Evolutionary conservation across 768 basidiomycete species (phyloP).

Genomic region (Lactifluus volemus): DNA sequence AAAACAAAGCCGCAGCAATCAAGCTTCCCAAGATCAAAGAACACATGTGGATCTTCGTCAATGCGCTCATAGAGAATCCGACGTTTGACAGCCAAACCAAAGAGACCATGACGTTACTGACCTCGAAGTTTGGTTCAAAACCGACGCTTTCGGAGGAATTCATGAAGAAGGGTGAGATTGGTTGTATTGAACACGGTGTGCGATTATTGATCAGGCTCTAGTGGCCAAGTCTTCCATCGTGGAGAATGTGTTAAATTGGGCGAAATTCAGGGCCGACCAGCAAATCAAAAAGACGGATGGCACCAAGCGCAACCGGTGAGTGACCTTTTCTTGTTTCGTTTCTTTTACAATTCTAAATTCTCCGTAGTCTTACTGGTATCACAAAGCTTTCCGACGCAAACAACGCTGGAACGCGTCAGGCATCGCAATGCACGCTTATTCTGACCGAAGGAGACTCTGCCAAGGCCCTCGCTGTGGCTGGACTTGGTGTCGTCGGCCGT

Average conservation of each 20-base stretch:
- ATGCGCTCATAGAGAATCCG: constrained; percentile 92
- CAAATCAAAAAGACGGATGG: constrained; percentile 96
- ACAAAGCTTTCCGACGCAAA: constrained; percentile 95
- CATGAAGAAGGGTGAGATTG: constrained; percentile 78
- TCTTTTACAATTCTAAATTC: not conserved
- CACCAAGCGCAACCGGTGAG: constrained; percentile 74
- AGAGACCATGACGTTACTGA: constrained; percentile 81
- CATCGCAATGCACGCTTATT: constrained; percentile 83
- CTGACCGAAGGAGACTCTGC: constrained; percentile 99
- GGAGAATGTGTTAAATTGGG: constrained; percentile 91
- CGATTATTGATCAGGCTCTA: constrained; percentile 25
- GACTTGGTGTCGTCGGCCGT: constrained; percentile 88
- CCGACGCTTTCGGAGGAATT: constrained; percentile 84
- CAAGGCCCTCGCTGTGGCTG: constrained; percentile 92
- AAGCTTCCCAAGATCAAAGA: constrained; percentile 92
- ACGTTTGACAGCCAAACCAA: constrained; percentile 99
- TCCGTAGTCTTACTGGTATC: constrained; percentile 71
- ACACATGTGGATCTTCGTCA: constrained; percentile 98
- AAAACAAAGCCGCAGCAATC: constrained; percentile 94
- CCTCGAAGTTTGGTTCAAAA: constrained; percentile 87
- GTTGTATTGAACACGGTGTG: not conserved
- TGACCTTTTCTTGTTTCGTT: not conserved
- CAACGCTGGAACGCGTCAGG: constrained; percentile 83
- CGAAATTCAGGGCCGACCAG: constrained; percentile 94
- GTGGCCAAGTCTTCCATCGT: constrained; percentile 86